These are phyloP conservation scores for Crepidotus variabilis DNA, from an alignment of 768 basidiomycete genomes.

Conservation along the genomic window DNA sequence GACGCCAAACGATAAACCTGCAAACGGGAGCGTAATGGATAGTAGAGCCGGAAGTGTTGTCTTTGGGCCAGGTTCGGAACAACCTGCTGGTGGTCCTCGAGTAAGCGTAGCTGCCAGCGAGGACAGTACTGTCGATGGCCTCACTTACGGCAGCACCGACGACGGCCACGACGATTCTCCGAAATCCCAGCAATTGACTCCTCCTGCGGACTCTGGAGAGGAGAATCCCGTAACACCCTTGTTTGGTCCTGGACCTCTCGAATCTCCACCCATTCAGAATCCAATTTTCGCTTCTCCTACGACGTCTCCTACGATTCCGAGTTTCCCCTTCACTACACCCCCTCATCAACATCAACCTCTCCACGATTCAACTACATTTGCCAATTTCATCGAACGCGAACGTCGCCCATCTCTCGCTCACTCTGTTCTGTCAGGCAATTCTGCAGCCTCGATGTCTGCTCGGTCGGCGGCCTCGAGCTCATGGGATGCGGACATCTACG, in stretches of 20 bases:
- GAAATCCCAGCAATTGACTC: not conserved
- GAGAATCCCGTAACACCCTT: not conserved
- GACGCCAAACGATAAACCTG: not conserved
- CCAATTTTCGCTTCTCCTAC: constrained; percentile 2
- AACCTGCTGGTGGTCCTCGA: not conserved
- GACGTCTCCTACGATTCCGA: constrained; percentile 10
- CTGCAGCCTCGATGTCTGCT: not conserved
- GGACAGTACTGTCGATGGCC: constrained; percentile 21
- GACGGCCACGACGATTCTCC: constrained; percentile 9
- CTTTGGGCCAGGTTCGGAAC: not conserved
- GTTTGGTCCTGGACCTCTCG: not conserved
- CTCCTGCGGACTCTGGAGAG: not conserved
- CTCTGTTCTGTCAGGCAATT: constrained; percentile 5
- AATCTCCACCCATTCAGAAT: not conserved
- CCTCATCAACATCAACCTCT: constrained; percentile 1
- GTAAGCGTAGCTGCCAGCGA: constrained; percentile 12
- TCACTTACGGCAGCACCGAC: constrained; percentile 18
- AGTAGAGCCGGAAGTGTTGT: not conserved
- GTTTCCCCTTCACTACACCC: constrained; percentile 3
- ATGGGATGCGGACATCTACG: constrained; percentile 80
- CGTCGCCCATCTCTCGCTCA: constrained; percentile 27
- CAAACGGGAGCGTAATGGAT: not conserved
- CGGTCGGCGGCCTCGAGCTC: constrained; percentile 22
- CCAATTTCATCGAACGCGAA: constrained; percentile 6
- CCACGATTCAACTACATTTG: not conserved